These are phyloP conservation scores for Quercus tomentella DNA, from an alignment of 331 rosid species.

Conservation along the genomic window DNA sequence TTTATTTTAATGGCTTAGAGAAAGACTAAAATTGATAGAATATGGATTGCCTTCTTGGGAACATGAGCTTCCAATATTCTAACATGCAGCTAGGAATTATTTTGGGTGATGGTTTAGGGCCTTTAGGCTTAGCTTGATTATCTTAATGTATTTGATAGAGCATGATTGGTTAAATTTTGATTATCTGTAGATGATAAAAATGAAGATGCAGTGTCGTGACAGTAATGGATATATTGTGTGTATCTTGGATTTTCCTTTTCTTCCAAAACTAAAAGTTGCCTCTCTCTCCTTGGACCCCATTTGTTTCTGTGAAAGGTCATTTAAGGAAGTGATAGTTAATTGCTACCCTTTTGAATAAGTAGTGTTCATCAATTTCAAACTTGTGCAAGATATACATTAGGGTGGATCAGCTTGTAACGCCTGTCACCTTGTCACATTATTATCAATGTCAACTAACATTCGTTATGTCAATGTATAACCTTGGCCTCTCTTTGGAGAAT, in stretches of 20 bases:
- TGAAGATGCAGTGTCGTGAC: not conserved
- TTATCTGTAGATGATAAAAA: not conserved
- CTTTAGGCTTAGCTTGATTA: not conserved
- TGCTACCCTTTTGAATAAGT: no score
- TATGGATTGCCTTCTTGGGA: not conserved
- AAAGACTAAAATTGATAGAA: not conserved
- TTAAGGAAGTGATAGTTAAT: not conserved
- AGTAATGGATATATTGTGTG: not conserved
- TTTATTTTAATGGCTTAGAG: not conserved
- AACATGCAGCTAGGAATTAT: not conserved
- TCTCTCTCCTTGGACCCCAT: not conserved
- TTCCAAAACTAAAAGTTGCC: not conserved
- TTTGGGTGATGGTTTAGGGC: not conserved
- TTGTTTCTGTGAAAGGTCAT: not conserved
- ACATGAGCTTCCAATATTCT: not conserved
- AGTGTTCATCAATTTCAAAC: no score
- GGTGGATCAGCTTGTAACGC: no score
- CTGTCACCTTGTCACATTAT: no score
- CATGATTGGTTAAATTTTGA: not conserved
- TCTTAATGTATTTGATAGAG: not conserved
- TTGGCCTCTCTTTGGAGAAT: no score
- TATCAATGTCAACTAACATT: no score
- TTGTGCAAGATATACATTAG: no score
- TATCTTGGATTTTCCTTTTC: not conserved
- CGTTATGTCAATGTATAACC: no score